These are phyloP conservation scores for Cystofilobasidium macerans DNA, from an alignment of 768 basidiomycete genomes.

Conservation along the genomic window DNA sequence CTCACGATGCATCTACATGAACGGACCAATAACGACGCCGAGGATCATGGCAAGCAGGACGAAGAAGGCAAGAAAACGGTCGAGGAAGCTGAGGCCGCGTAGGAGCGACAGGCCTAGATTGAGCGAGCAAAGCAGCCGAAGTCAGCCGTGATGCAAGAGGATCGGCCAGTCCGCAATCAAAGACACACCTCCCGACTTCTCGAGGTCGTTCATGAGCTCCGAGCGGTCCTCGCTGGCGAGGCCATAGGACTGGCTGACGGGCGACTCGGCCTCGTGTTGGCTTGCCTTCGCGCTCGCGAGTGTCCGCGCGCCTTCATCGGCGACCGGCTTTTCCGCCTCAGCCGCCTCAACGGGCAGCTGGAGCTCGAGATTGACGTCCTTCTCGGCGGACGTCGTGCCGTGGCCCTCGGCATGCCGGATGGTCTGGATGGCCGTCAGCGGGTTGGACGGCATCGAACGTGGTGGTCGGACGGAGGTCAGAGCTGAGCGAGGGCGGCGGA, in stretches of 20 bases:
- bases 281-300: neutral
- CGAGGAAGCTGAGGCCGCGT: slow-evolving; percentile 44
- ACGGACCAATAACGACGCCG: slow-evolving; percentile 58
- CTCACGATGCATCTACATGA: neutral
- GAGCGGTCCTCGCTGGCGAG: no score
- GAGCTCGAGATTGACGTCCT: no score
- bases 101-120: slow-evolving; percentile 25
- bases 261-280: neutral
- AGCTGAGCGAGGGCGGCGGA: no score
- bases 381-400: neutral
- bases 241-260: no score
- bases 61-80: slow-evolving; percentile 54
- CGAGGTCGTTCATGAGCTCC: neutral
- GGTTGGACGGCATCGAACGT: no score
- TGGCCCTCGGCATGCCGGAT: neutral
- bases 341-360: neutral
- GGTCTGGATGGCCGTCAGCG: neutral
- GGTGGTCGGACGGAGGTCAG: no score
- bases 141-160: neutral
- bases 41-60: slow-evolving; percentile 64
- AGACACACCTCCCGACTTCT: neutral
- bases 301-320: neutral
- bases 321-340: neutral
- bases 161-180: neutral
- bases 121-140: neutral